Evolutionary conservation across 306 rosid genomes (phyloP), one percentile per base, ranked within the genome.

Genomic region (Begonia fuchsioides): DNA sequence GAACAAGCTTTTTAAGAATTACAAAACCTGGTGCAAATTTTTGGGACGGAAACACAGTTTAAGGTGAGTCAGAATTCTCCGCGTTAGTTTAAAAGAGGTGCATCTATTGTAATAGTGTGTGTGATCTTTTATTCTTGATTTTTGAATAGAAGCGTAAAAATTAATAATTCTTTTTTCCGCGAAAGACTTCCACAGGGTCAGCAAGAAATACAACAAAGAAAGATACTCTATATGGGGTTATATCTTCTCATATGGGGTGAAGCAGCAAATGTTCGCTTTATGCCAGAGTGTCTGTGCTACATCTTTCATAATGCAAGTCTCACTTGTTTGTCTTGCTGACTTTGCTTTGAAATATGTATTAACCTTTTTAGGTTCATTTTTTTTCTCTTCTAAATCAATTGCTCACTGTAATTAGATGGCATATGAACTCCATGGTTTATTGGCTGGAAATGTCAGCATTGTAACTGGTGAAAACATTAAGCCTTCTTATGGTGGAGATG

Each of bases 401-500:
- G 0, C 35, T 26, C 35, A 26, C 35, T 26, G 8, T 26, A 47
- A 56, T 66, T 60, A 90, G 98, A 90, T 90, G 94, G 98, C 98
- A 44, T 79, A 85, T 65, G 98, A 90, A 70, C 85, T 90, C 44
- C 94, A 90, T 65, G 98, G 98, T 43, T 63, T 90, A 53, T 67
- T 90, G 87, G 98, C 98, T 67, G 98, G 98, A 68, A 81, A 90
- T 77, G 98, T 90, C 55, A 90, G 98, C 79, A 85, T 90, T 39
- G 98, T 90, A 50, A 90, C 98, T 45, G 98, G 98, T 66, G 98
- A 90, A 65, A 90, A 90, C 66, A 90, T 90, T 62, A 84, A 81
- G 77, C 95, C 98, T 67, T 90, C 98, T 53, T 90, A 90, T 67
- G 98, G 98, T 53, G 95, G 98, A 43, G 98, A 85, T 69, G 95